Percentiles rank a stretch among this genome's conserved stretches.
phyloP scores from a whole-genome alignment of 1,284 basidiomycete genomes.

The Trichosporon sp. region DNA sequence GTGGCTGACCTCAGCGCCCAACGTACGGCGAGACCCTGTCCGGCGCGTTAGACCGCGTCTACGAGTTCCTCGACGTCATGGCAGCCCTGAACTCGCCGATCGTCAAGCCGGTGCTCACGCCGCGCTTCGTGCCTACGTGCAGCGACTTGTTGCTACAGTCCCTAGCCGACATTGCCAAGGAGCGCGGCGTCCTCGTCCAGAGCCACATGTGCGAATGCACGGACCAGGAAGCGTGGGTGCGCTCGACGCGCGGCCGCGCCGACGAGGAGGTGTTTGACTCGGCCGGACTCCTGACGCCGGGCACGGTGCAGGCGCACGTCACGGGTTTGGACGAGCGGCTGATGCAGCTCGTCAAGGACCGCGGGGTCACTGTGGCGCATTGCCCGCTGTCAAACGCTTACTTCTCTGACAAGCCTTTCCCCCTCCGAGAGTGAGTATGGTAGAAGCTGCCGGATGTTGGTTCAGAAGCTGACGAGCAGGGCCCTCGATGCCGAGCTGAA shows the following conservation, averaged over 20 bases:
- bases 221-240: constrained; percentile 67
- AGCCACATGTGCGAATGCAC: constrained; percentile 70
- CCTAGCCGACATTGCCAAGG: constrained; percentile 54
- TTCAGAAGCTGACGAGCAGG: constrained; percentile 13
- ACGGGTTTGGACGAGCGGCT: constrained; percentile 60
- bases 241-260: constrained; percentile 55
- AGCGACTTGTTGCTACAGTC: constrained; percentile 60
- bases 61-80: constrained; percentile 57
- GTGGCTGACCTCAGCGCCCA: constrained; percentile 51
- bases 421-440: constrained; percentile 56
- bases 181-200: constrained; percentile 56
- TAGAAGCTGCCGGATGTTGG: not conserved
- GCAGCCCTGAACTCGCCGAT: constrained; percentile 48
- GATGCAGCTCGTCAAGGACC: constrained; percentile 53
- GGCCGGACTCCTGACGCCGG: constrained; percentile 55
- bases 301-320: constrained; percentile 75
- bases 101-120: constrained; percentile 72
- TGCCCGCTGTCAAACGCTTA: constrained; percentile 81
- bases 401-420: constrained; percentile 69
- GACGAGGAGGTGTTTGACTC: constrained; percentile 67
- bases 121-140: constrained; percentile 75
- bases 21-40: constrained; percentile 63
- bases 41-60: constrained; percentile 54
- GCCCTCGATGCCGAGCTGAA: constrained; percentile 59
- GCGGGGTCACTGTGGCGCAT: constrained; percentile 65